Conservation (phyloP, 805 yeast species). For the Soucietia sequanensis region DNA sequence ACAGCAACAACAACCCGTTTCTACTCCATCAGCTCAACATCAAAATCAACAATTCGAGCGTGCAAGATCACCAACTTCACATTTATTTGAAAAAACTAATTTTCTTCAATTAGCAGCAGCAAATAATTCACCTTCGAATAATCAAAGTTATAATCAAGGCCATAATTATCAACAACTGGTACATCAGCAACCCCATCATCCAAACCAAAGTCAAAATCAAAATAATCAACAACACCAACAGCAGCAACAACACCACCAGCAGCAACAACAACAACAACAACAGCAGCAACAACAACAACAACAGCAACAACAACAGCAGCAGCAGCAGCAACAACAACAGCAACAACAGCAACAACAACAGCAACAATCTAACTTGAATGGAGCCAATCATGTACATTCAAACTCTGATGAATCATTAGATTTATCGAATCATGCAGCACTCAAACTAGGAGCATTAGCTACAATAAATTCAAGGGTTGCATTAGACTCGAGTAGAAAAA, state of each 20-base stretch:
- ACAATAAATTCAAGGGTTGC: slow-evolving; percentile 60
- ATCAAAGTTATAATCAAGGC: neutral
- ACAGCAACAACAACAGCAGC: slow-evolving; percentile 3
- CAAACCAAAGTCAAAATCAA: neutral
- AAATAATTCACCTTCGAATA: slow-evolving; percentile 13
- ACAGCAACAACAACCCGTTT: too few species aligned
- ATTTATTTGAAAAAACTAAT: slow-evolving; percentile 43
- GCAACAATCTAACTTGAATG: slow-evolving; percentile 9
- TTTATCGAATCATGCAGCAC: slow-evolving; percentile 37
- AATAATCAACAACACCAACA: neutral
- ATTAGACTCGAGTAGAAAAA: slow-evolving; percentile 40
- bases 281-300: neutral
- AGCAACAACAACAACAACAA: too few species aligned
- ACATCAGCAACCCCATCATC: neutral
- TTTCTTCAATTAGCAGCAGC: slow-evolving; percentile 38
- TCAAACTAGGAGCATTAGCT: slow-evolving; percentile 64
- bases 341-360: slow-evolving; percentile 13
- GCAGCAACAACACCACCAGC: too few species aligned
- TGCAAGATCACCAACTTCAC: slow-evolving; percentile 40
- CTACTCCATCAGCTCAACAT: slow-evolving; percentile 6
- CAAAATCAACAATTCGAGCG: slow-evolving; percentile 25
- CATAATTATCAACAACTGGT: neutral
- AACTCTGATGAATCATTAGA: slow-evolving; percentile 23
- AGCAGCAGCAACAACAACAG: slow-evolving; percentile 5
- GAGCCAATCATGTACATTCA: too few species aligned